phyloP scores from a whole-genome alignment of 768 basidiomycete species.

The Serendipita sp. region DNA sequence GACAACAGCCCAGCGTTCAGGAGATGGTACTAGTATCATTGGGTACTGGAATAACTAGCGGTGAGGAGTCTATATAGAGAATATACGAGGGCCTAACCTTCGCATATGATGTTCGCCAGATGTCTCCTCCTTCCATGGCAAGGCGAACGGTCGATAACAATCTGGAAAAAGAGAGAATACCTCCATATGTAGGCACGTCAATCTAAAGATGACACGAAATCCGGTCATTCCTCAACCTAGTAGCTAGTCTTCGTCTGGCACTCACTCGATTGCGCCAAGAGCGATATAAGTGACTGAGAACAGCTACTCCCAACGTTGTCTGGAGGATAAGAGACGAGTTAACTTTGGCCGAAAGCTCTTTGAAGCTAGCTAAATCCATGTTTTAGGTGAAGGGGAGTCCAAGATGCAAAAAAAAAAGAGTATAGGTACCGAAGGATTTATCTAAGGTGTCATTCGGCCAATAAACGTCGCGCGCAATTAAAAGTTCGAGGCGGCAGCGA shows the following conservation, averaged over 20 bases:
- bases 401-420: too few species aligned
- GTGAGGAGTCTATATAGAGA: neutral
- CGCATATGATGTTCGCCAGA: neutral
- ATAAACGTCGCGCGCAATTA: too few species aligned
- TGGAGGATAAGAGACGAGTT: neutral
- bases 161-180: neutral
- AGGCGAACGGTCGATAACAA: neutral
- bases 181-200: neutral
- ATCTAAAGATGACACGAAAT: neutral
- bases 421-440: too few species aligned
- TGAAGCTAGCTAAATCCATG: too few species aligned
- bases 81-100: neutral
- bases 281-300: neutral
- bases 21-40: neutral
- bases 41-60: neutral
- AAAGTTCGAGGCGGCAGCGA: too few species aligned
- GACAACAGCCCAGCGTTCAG: neutral
- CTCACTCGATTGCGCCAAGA: neutral
- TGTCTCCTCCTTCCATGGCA: neutral
- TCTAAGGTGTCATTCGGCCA: too few species aligned
- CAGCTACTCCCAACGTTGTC: neutral
- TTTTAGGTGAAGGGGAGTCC: too few species aligned
- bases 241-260: neutral
- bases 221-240: too few species aligned
- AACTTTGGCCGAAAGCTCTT: too few species aligned